These are phyloP conservation scores for Talaromyces adpressus DNA, from an alignment of 495 filamentous ascomycete genomes.

Conservation along the genomic window DNA sequence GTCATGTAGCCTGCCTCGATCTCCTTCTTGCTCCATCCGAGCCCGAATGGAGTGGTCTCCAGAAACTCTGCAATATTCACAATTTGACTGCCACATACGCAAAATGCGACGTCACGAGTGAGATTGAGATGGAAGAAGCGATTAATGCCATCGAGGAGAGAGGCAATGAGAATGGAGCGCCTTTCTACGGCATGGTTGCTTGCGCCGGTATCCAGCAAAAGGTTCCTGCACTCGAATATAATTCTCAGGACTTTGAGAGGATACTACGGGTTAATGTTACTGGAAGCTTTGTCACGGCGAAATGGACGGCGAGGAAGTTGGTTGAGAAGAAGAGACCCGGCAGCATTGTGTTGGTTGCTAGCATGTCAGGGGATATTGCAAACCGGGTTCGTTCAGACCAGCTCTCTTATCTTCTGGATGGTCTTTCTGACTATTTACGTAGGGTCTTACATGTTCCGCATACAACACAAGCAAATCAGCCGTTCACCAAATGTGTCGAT, in stretches of 20 bases:
- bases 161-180: conserved; percentile 27
- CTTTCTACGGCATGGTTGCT: conserved; percentile 65
- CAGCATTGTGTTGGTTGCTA: conserved; percentile 65
- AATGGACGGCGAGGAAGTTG: conserved; percentile 64
- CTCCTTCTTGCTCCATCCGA: conserved; percentile 41
- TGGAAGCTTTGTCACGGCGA: conserved; percentile 64
- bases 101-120: conserved; percentile 56
- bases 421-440: conserved; percentile 3
- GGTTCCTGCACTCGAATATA: conserved; percentile 56
- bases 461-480: conserved; percentile 66
- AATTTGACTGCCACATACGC: conserved; percentile 37
- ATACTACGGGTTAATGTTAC: conserved; percentile 69
- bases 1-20: conserved; percentile 59
- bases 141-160: background rate
- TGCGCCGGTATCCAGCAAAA: conserved; percentile 75
- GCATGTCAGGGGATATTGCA: conserved; percentile 55
- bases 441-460: conserved; percentile 54
- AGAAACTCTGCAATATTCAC: conserved; percentile 40
- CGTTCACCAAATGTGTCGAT: conserved; percentile 56
- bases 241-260: conserved; percentile 49
- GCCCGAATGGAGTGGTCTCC: conserved; percentile 31
- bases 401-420: background rate
- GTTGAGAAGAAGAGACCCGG: conserved; percentile 43
- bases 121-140: conserved; percentile 39
- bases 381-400: background rate